Conservation (phyloP, 139 green algal genomes). For the Marvania coccoides region DNA sequence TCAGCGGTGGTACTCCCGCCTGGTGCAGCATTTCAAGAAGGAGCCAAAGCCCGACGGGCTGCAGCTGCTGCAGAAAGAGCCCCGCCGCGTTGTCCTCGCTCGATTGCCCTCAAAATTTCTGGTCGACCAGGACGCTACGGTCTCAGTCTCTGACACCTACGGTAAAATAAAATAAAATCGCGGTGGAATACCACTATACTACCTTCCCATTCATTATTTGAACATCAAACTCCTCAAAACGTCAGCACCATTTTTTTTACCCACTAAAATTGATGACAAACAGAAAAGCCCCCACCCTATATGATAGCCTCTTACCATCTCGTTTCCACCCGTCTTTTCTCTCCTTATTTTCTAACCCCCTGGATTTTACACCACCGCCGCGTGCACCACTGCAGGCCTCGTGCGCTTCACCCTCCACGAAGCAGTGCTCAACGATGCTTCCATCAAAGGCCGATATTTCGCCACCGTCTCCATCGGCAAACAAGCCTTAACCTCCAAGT, state of each 20-base stretch:
- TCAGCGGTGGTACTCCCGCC: no score
- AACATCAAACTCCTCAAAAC: no score
- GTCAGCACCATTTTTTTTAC: no score
- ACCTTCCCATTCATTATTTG: no score
- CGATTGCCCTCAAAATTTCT: background rate
- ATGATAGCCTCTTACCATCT: no score
- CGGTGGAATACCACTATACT: no score
- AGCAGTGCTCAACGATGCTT: background rate
- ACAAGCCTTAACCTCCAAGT: background rate
- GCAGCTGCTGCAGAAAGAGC: background rate
- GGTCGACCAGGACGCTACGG: background rate
- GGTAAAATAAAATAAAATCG: slow-evolving; percentile 1
- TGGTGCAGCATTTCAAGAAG: no score
- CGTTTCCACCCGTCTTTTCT: background rate
- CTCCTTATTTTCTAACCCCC: background rate
- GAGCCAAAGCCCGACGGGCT: background rate
- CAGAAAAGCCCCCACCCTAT: no score
- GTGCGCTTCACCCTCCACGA: background rate
- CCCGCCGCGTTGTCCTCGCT: background rate
- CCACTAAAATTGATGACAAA: no score
- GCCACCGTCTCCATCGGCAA: slow-evolving; percentile 4
- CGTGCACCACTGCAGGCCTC: background rate
- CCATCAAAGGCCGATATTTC: background rate
- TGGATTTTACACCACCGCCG: no score
- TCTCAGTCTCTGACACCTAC: background rate